These are phyloP conservation scores for Russula sp. DNA, from an alignment of 768 basidiomycete genomes.

Conservation along the genomic window DNA sequence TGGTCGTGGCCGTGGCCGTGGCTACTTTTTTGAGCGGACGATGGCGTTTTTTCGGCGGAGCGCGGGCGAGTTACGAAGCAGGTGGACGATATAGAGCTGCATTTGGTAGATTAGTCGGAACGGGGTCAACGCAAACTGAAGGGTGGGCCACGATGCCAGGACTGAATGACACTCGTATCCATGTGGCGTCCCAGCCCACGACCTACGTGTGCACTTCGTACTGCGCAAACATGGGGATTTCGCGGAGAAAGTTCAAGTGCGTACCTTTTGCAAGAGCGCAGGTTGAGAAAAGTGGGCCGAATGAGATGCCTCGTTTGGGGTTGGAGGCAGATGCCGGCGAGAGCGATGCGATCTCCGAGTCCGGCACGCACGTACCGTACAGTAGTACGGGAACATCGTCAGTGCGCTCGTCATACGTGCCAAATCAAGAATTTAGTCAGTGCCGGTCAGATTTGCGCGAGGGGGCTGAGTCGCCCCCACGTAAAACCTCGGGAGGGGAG, in stretches of 20 bases:
- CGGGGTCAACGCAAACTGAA: not conserved
- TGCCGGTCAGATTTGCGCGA: not conserved
- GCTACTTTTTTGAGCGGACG: constrained; percentile 24
- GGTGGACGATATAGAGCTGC: constrained; percentile 57
- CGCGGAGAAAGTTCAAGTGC: constrained; percentile 61
- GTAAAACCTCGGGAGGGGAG: not conserved
- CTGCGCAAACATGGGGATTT: constrained; percentile 55
- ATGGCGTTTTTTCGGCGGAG: constrained; percentile 25
- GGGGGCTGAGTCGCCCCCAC: too few relatives aligned
- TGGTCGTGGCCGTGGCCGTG: not conserved
- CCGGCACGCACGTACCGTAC: constrained; percentile 37
- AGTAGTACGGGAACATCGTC: constrained; percentile 46
- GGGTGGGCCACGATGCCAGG: not conserved
- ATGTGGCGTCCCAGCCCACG: constrained; percentile 71
- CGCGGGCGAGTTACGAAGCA: constrained; percentile 52
- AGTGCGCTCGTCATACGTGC: constrained; percentile 43
- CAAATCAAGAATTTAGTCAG: constrained; percentile 30
- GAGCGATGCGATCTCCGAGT: constrained; percentile 58
- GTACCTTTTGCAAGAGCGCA: constrained; percentile 39
- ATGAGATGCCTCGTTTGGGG: not conserved
- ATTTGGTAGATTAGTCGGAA: not conserved
- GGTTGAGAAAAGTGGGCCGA: not conserved
- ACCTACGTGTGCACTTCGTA: constrained; percentile 58
- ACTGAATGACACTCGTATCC: constrained; percentile 41
- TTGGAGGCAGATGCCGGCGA: constrained; percentile 35